Base-by-base conservation (phyloP, 148 eudicot genomes). In the Rheum nobile region DNA sequence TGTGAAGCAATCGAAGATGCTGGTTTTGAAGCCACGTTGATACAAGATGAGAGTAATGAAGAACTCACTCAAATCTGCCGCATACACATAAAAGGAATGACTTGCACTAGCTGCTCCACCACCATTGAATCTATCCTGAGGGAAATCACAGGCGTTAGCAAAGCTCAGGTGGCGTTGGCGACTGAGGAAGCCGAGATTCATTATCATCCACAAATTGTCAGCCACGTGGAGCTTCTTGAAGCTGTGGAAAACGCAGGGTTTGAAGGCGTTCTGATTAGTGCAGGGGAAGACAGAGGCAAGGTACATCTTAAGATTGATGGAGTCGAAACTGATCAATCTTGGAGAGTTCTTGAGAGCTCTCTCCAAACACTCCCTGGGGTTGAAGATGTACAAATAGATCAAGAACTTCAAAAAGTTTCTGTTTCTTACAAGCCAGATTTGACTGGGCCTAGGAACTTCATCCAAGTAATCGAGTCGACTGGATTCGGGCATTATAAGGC, bases 111-210 rank as follows among this genome's bases (percentile, higher is more conserved):
- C 43, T 95, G 98, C 77, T 85, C 93, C n/a, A 80, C 78, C 41
- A 90, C 98, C 1, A 76, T 95, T 4, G 96, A 91, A 80, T 82
- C 88, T 41, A 81, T 75, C 67, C 83, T 95, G 74, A 75, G 65
- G 67, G 87, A 74, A 52, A 67, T 87, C 39, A 82, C 71, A 8
- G 98, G 98, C 39, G 92, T 95, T 31, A 85, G 78, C 55, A 88
- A 80, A 75, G 97, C 93, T 71, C 90, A 79, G 77, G 97, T 95
- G 43, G 91, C 97, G 31, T 77, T 95, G 77, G 91, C 98, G 32
- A 90, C 93, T 29, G 90, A 90, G 78, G 91, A 89, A 78, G 96
- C 91, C 21, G 92, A 90, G 85, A 77, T 95, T 74, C 84, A 77
- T 21, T 91, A 88, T 76, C 86, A 95, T 75, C 89, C 97, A 17